These are phyloP conservation scores for Aspergillus conjunctus DNA, from an alignment of 495 filamentous ascomycete species.

Conservation along the genomic window DNA sequence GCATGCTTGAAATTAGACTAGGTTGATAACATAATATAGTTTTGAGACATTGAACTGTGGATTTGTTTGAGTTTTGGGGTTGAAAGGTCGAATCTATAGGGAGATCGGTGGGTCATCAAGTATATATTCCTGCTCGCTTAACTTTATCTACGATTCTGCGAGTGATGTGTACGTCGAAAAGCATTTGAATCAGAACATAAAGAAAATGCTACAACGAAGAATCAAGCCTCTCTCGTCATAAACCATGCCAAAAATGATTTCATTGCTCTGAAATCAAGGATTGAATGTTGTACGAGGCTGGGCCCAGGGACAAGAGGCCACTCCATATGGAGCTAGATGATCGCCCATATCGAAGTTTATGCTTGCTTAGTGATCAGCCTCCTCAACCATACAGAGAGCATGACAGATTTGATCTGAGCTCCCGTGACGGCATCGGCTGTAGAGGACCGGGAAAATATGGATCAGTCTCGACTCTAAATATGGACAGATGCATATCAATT, in stretches of 20 bases:
- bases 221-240: not conserved
- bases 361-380: conserved; percentile 22
- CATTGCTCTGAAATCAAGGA: not conserved
- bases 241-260: not conserved
- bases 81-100: no score
- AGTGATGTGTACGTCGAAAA: no score
- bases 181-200: not conserved
- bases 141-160: no score
- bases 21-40: no score
- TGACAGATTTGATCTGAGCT: not conserved
- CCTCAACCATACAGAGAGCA: not conserved
- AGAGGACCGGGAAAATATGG: not conserved
- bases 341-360: conserved; percentile 24
- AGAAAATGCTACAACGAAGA: not conserved
- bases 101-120: no score
- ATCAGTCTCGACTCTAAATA: not conserved
- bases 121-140: no score
- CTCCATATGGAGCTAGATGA: conserved; percentile 21
- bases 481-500: not conserved
- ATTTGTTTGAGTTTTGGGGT: no score
- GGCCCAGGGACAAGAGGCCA: not conserved
- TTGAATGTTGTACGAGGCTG: not conserved
- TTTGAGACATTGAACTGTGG: no score
- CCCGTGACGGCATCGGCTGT: not conserved
- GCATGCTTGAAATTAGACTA: no score